These are phyloP conservation scores for Microdochium paspali DNA, from an alignment of 2,329 filamentous ascomycete genomes.

Conservation along the genomic window DNA sequence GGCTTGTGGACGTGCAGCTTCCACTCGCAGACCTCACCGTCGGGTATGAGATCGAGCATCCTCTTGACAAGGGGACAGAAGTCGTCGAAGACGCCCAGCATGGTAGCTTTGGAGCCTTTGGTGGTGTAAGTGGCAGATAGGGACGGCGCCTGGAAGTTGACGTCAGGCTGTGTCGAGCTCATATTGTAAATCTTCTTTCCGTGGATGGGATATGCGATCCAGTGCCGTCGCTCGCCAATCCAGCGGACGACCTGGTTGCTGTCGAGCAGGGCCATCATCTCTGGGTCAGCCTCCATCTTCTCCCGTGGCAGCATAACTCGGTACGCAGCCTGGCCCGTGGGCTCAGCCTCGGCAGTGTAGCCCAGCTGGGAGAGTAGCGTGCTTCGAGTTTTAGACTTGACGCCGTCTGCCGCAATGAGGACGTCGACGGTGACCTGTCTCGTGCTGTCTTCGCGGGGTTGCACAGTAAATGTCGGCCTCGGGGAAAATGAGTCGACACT, in stretches of 20 bases:
- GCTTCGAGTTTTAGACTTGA: conserved; percentile 41
- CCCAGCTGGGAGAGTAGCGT: conserved; percentile 45
- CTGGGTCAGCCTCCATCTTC: conserved; percentile 57
- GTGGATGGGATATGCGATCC: conserved; percentile 69
- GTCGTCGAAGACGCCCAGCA: conserved; percentile 51
- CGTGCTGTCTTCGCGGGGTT: conserved; percentile 44
- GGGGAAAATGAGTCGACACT: conserved; percentile 50
- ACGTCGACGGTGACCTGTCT: conserved; percentile 45
- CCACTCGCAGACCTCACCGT: conserved; percentile 58
- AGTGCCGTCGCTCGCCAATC: conserved; percentile 67
- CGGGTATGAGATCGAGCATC: conserved; percentile 50
- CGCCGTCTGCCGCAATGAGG: conserved; percentile 44
- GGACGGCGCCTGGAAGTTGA: conserved; percentile 47
- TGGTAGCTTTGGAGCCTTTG: conserved; percentile 47
- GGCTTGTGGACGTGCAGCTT: conserved; percentile 48
- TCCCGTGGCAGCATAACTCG: conserved; percentile 65
- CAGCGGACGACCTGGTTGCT: conserved; percentile 60
- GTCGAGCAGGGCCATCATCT: conserved; percentile 58
- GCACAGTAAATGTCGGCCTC: conserved; percentile 48
- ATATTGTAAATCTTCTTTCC: conserved; percentile 58
- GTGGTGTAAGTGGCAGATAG: conserved; percentile 52
- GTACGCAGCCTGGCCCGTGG: conserved; percentile 70
- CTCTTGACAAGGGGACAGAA: conserved; percentile 51
- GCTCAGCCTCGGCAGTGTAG: conserved; percentile 45
- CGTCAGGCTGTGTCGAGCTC: conserved; percentile 52